Conservation (phyloP, 2,329 filamentous ascomycete species). For the Aspergillus phoenicis region DNA sequence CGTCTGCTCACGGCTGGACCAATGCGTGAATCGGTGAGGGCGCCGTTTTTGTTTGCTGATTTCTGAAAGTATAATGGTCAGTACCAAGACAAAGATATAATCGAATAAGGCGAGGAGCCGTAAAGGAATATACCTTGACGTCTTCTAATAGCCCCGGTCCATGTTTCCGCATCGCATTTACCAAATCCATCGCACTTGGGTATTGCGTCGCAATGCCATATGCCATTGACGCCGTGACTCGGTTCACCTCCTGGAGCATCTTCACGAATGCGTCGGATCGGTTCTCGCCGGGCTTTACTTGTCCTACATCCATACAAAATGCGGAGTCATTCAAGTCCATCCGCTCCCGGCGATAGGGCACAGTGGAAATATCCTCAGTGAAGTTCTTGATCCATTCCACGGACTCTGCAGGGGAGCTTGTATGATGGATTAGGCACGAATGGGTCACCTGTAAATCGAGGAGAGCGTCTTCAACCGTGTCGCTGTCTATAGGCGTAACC, state of each 20-base stretch:
- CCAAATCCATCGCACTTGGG: slow-evolving; percentile 59
- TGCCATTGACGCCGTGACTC: slow-evolving; percentile 72
- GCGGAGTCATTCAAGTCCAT: slow-evolving; percentile 53
- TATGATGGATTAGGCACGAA: slow-evolving; percentile 70
- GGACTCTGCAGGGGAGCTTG: slow-evolving; percentile 61
- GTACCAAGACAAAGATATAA: not conserved
- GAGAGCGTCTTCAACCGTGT: slow-evolving; percentile 70
- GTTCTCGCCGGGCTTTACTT: slow-evolving; percentile 70
- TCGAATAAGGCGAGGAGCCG: not conserved
- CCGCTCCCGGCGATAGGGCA: slow-evolving; percentile 64
- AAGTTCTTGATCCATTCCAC: slow-evolving; percentile 73
- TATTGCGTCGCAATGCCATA: slow-evolving; percentile 68
- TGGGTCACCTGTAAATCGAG: slow-evolving; percentile 70
- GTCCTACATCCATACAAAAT: slow-evolving; percentile 79
- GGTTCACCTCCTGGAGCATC: slow-evolving; percentile 74
- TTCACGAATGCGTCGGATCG: slow-evolving; percentile 68
- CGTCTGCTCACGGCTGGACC: slow-evolving; percentile 52
- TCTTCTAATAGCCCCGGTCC: slow-evolving; percentile 66
- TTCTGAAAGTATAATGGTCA: slow-evolving; percentile 36
- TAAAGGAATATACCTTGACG: slow-evolving; percentile 47
- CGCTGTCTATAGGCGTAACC: slow-evolving; percentile 63
- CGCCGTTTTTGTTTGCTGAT: slow-evolving; percentile 52
- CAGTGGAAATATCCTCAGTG: slow-evolving; percentile 76
- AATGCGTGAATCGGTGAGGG: slow-evolving; percentile 47
- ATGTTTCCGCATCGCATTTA: slow-evolving; percentile 59